These are phyloP conservation scores for Citrus sinensis DNA, from an alignment of 345 rosid genomes.

Conservation along the genomic window DVS_A1.0 CM039165.1:36663001-36663500, in stretches of 20 bases:
- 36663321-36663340: slow-evolving; percentile 48
- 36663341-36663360: slow-evolving; percentile 34
- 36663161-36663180: slow-evolving; percentile 92
- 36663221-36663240: slow-evolving; percentile 67
- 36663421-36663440: slow-evolving; percentile 78
- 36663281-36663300: slow-evolving; percentile 65
- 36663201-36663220: slow-evolving; percentile 94
- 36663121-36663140: slow-evolving; percentile 58
- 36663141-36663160: slow-evolving; percentile 67
- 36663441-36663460: slow-evolving; percentile 61
- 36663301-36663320: slow-evolving; percentile 82
- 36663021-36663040: slow-evolving; percentile 61
- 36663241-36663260: slow-evolving; percentile 40
- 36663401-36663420: slow-evolving; percentile 76
- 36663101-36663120: slow-evolving; percentile 84
- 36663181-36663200: slow-evolving; percentile 56
- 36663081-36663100: slow-evolving; percentile 85
- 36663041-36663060: slow-evolving; percentile 93
- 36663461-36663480: slow-evolving; percentile 52
- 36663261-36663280: slow-evolving; percentile 45
- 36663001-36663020: slow-evolving; percentile 73
- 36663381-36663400: slow-evolving; percentile 55
- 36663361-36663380: slow-evolving; percentile 20
- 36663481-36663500: not conserved
- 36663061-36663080: slow-evolving; percentile 59